Evolutionary conservation across 345 rosid genomes (phyloP).

Genomic region (Aquilaria yunnanensis): DNA sequence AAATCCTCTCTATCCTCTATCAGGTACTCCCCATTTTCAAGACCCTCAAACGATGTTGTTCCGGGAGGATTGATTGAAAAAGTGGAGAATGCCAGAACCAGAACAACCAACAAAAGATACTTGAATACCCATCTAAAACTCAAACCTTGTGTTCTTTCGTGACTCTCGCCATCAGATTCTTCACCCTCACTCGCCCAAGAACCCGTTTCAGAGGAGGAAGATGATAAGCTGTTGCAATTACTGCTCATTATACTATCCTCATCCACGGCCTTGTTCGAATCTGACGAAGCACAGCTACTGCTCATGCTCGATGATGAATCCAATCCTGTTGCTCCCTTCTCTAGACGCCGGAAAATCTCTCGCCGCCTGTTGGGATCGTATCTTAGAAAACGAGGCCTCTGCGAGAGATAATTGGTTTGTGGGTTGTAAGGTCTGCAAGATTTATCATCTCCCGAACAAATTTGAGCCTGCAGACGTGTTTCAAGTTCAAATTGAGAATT

Average conservation of each 20-base stretch:
- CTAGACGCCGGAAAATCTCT: constrained; percentile 17
- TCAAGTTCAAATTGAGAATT: constrained; percentile 3
- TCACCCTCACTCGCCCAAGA: constrained; percentile 13
- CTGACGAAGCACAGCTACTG: constrained; percentile 1
- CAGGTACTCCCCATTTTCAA: constrained; percentile 15
- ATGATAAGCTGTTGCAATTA: neutral
- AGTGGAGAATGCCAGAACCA: constrained; percentile 25
- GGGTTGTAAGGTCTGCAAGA: constrained; percentile 27
- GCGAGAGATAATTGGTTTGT: constrained; percentile 21
- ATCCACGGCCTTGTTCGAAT: neutral
- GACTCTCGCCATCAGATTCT: constrained; percentile 15
- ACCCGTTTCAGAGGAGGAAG: constrained; percentile 6
- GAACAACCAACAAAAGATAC: constrained; percentile 19
- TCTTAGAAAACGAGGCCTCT: constrained; percentile 40
- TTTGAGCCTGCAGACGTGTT: neutral
- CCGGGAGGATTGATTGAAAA: constrained; percentile 28
- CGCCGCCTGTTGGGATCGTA: constrained; percentile 29
- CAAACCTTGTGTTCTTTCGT: constrained; percentile 19
- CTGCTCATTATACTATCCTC: constrained; percentile 10
- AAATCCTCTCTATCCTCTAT: constrained; percentile 8
- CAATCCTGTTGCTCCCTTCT: constrained; percentile 18
- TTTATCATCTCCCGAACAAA: neutral
- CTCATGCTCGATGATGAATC: neutral
- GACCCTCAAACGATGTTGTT: constrained; percentile 8
- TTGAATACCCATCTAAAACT: constrained; percentile 18